Base-by-base conservation (phyloP, 169 alveolate genomes). In the Amoebophrya sp. region DNA sequence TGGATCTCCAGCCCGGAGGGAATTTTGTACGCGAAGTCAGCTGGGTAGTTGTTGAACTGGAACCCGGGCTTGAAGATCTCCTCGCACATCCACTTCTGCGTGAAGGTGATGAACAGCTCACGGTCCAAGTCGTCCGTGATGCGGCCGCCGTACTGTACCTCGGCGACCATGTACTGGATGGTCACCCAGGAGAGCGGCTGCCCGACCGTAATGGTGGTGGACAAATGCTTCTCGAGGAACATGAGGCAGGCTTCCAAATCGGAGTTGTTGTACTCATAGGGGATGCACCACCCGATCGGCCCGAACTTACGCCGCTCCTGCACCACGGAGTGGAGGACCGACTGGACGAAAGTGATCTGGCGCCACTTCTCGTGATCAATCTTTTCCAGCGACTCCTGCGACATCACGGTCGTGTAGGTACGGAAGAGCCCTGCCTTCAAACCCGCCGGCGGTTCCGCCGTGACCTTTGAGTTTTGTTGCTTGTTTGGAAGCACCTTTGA, bases 101-200 rank as follows among this genome's bases (percentile, higher is more conserved):
- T 97, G 93, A 97, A 98, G 20, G 98, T 96, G 92, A 95, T 93
- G 88, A 95, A 91, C 67, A 98, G 95, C 93, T 97, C 98, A 90
- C 98, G 94, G 92, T 98, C 99, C 88, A 96, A 95, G 93, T 96
- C 98, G 92, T 98, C 99, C 89, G 99, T 97, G 90, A 97, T 97
- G 93, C 99, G 96, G 67, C 99, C 99, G 40, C 99, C 99, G 92
- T 97, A 98, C 94, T 97, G 97, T 38, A 98, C 98, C 93, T 96
- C 99, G 88, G 98, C 96, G 39, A 98, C 97, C 98, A 98, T 97
- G 92, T 96, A 97, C 90, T 95, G 95, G 41, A 96, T 95, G 38
- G 97, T 96, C 50, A 95, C 95, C 98, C 97, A 95, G 91, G 95
- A 94, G 20, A 96, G 93, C 91, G 97, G 97, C 92, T 92, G 94